phyloP scores from a whole-genome alignment of 192 early-diverging fungal species.

The Linnemannia exigua region DNA sequence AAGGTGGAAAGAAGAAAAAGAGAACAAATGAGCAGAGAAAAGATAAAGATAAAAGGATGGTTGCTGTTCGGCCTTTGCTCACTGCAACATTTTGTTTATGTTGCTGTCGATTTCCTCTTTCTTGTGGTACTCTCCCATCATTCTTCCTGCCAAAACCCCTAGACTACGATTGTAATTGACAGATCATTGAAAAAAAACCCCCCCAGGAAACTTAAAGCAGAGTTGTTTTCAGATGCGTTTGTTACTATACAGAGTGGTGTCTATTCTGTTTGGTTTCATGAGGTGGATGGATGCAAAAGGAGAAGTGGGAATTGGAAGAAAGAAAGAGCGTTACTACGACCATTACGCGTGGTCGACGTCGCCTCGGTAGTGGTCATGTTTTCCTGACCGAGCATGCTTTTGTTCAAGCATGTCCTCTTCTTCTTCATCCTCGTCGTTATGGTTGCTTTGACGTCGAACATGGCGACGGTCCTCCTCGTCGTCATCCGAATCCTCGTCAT shows the following conservation, averaged over 20 bases:
- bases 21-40: background rate
- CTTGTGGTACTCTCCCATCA: too few species aligned
- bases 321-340: background rate
- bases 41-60: too few species aligned
- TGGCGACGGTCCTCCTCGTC: conserved; percentile 20
- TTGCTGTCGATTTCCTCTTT: too few species aligned
- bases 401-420: background rate
- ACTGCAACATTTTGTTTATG: too few species aligned
- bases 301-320: background rate
- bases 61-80: too few species aligned
- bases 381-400: background rate
- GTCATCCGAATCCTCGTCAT: conserved; percentile 18
- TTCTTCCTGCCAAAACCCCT: too few species aligned
- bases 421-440: conserved; percentile 9
- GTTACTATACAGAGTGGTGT: background rate
- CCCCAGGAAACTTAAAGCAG: too few species aligned
- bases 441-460: background rate
- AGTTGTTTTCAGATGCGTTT: background rate
- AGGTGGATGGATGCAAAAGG: background rate
- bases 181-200: too few species aligned
- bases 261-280: background rate
- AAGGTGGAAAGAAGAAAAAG: background rate
- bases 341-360: conserved; percentile 12
- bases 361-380: background rate
- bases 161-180: too few species aligned